A percentile compares a stretch with the other conserved stretches of the same genome.
phyloP scores from a whole-genome alignment of 352 stramenopile species.

The Globisporangium emineosum region DNA sequence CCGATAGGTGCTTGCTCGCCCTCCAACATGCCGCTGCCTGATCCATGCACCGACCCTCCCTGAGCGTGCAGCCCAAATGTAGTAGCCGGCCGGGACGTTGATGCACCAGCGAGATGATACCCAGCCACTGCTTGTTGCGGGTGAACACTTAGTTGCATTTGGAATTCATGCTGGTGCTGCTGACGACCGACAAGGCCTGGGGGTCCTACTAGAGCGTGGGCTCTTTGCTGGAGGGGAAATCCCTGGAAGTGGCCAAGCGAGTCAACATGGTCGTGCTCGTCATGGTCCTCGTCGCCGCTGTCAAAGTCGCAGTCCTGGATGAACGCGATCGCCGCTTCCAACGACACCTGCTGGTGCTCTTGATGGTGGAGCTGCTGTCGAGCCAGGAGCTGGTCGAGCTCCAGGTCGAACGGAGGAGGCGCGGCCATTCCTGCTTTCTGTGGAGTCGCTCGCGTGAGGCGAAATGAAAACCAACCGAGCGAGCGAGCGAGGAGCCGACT shows the following conservation, averaged over 20 bases:
- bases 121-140: neutral
- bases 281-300: neutral
- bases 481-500: neutral
- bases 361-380: neutral
- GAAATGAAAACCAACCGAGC: neutral
- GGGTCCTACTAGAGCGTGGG: neutral
- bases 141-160: neutral
- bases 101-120: neutral
- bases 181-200: neutral
- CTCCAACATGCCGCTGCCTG: neutral
- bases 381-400: neutral
- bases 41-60: neutral
- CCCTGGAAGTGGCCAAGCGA: neutral
- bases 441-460: neutral
- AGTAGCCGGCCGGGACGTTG: neutral
- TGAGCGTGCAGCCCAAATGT: neutral
- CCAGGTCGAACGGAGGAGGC: neutral
- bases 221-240: neutral
- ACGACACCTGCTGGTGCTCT: slow-evolving; percentile 4
- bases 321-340: slow-evolving; percentile 14
- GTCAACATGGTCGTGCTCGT: neutral
- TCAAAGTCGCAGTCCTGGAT: slow-evolving; percentile 4
- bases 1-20: neutral
- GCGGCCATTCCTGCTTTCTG: neutral
- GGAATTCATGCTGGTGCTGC: too few relatives aligned